Base-by-base conservation (phyloP, 139 green algal genomes). In the Chlamydomonas asymmetrica region DNA sequence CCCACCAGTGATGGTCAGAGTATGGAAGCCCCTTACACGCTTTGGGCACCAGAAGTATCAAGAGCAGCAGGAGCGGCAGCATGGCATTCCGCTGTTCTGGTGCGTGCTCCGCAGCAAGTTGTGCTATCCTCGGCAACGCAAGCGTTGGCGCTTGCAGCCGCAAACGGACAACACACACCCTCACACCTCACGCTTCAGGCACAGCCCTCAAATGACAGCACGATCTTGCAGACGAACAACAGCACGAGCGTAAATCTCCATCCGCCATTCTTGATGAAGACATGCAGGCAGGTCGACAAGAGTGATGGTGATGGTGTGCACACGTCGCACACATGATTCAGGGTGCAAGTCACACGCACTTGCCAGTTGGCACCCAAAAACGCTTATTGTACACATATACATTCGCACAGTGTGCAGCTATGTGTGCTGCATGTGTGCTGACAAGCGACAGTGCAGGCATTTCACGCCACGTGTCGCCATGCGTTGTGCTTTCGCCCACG, bases 91-190 rank as follows among this genome's bases (percentile, higher is more conserved):
- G 52, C 57, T 35, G 57, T 77, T 43, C 0, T 0, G 23, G 59
- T 77, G 32, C 22, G 20, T 10, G 60, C 59, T 16, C 71, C 71
- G 32, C 2, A 6, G 3, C 71, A 77, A 43, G 41, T 59, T 22
- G 8, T 69, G 43, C 50, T 70, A 41, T 6, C 2, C 5, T 40
- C 41, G 2, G 22, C 23, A 10, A 8, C 29, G 60, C 37, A 61
- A 41, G 27, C 69, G 4, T 34, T 10, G 34, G 32, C 22, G 16
- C 34, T 73, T 32, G 66, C 66, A 5, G 22, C 1, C 23, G 25
- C 48, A 4, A 35, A 35, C 10, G 64, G 25, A 3, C 41, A 8
- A 22, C 16, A 39, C 29, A 41, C 40, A 2, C 0, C 4, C 0
- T 29, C 63, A 39, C 27, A n/a, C 31, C 2, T 6, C 2, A 2